Evolutionary conservation across 2,329 filamentous ascomycete genomes (phyloP).

Genomic region (Oidium heveae): DNA sequence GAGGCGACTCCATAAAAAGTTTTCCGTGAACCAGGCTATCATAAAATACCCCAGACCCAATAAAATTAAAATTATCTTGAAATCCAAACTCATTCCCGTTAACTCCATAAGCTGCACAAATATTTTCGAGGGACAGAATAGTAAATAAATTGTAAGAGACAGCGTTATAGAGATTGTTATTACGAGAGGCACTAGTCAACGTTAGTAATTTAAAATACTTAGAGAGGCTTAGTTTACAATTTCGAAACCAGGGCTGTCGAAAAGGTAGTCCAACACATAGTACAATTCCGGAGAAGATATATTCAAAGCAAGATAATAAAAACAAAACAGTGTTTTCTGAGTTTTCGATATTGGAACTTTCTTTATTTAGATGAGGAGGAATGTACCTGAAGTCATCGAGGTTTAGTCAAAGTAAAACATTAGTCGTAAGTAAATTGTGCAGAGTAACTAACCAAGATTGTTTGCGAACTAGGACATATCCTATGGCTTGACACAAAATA

Average conservation of each 20-base stretch:
- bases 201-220: background rate
- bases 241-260: slow-evolving; percentile 52
- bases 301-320: slow-evolving; percentile 77
- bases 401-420: background rate
- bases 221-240: slow-evolving; percentile 29
- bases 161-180: slow-evolving; percentile 46
- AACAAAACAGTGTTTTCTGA: slow-evolving; percentile 87
- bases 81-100: slow-evolving; percentile 47
- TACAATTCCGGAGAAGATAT: slow-evolving; percentile 72
- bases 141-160: slow-evolving; percentile 50
- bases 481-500: slow-evolving; percentile 48
- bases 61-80: slow-evolving; percentile 44
- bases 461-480: slow-evolving; percentile 46
- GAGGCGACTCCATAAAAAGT: slow-evolving; percentile 39
- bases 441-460: slow-evolving; percentile 43
- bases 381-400: slow-evolving; percentile 30
- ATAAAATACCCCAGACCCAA: slow-evolving; percentile 46
- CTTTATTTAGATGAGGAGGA: slow-evolving; percentile 48
- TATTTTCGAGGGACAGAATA: slow-evolving; percentile 46
- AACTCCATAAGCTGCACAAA: slow-evolving; percentile 60
- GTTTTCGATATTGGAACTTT: slow-evolving; percentile 70
- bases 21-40: slow-evolving; percentile 47
- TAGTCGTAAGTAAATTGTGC: no score
- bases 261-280: slow-evolving; percentile 83
- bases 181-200: slow-evolving; percentile 48